These are phyloP conservation scores for Ceriops decandra DNA, from an alignment of 345 rosid species.

Conservation along the genomic window DNA sequence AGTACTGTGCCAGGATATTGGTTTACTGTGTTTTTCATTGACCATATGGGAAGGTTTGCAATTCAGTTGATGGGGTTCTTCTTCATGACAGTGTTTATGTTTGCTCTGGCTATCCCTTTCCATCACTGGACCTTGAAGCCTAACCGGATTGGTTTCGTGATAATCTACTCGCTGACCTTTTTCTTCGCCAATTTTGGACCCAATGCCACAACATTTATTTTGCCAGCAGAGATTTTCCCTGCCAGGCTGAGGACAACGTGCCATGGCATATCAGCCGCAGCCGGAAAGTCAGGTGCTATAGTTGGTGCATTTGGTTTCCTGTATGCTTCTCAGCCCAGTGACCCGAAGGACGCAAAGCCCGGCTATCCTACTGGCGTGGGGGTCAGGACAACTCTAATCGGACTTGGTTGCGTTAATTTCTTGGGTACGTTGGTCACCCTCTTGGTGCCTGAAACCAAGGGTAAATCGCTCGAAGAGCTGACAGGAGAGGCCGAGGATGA, in stretches of 20 bases:
- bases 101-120: conserved; percentile 29
- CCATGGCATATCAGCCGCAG: conserved; percentile 33
- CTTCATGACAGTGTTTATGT: conserved; percentile 35
- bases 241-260: conserved; percentile 28
- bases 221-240: conserved; percentile 33
- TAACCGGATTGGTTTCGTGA: conserved; percentile 21
- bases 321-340: conserved; percentile 16
- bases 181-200: conserved; percentile 32
- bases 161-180: conserved; percentile 19
- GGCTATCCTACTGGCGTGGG: conserved; percentile 30
- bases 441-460: conserved; percentile 25
- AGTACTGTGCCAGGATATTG: conserved; percentile 31
- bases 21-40: conserved; percentile 19
- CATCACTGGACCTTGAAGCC: conserved; percentile 23
- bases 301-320: conserved; percentile 28
- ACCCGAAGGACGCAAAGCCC: conserved; percentile 6
- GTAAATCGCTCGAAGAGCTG: conserved; percentile 27
- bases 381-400: conserved; percentile 13
- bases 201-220: conserved; percentile 26
- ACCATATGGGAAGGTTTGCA: conserved; percentile 19
- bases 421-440: conserved; percentile 21
- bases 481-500: conserved; percentile 18
- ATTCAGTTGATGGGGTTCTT: conserved; percentile 30
- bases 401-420: conserved; percentile 20
- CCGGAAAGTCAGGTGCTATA: conserved; percentile 29